Percentiles rank a stretch among this genome's conserved stretches.
phyloP scores from a whole-genome alignment of 306 rosid genomes.

The Trifolium repens region DNA sequence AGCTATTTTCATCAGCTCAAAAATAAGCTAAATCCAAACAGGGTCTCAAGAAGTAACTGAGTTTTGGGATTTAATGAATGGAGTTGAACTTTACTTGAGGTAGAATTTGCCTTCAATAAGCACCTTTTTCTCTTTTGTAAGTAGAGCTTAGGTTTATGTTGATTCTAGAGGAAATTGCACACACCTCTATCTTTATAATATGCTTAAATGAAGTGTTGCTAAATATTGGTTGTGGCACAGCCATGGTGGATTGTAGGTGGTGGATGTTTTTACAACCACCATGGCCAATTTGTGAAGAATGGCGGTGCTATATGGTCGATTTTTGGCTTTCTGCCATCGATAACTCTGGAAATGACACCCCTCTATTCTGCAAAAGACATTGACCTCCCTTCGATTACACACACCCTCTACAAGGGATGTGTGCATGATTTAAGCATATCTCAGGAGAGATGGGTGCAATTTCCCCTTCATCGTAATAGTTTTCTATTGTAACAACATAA shows the following conservation, averaged over 20 bases:
- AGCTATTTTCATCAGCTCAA: too few relatives aligned
- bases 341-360: neutral
- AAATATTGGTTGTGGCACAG: too few relatives aligned
- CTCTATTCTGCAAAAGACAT: neutral
- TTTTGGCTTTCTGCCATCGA: too few relatives aligned
- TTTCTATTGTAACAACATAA: neutral
- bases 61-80: conserved; percentile 27
- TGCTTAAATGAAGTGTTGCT: neutral
- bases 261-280: neutral
- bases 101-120: neutral
- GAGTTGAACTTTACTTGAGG: neutral
- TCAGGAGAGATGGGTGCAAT: neutral
- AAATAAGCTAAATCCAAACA: too few relatives aligned
- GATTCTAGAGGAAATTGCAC: conserved; percentile 13
- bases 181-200: neutral
- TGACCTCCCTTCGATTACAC: neutral
- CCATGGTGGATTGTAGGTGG: neutral
- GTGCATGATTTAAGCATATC: neutral
- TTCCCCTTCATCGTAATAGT: neutral
- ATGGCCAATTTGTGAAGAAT: neutral
- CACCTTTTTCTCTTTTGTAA: neutral
- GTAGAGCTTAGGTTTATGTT: conserved; percentile 5
- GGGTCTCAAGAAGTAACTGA: neutral
- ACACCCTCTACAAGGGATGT: neutral
- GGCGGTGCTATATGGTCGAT: too few relatives aligned